Base-by-base conservation (phyloP, 2,329 filamentous ascomycete genomes). In the Colletotrichum cuscutae region DNA sequence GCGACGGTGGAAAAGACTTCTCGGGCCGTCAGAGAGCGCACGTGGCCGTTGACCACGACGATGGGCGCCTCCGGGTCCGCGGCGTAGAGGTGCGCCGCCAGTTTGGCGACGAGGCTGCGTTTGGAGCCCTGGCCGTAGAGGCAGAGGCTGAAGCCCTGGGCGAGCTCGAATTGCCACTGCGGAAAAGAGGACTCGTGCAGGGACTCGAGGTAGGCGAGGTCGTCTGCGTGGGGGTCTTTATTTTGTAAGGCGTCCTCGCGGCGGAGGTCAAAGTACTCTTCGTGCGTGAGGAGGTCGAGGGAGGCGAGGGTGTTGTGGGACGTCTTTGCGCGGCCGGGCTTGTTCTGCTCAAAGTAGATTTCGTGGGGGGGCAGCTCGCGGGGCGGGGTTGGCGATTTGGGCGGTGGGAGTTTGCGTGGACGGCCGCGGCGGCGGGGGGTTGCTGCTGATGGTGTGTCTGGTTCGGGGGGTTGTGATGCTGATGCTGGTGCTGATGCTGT, bases 111-210 rank as follows among this genome's bases (percentile, higher is more conserved):
- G 1, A 98, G 88, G 3, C 86, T 84, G 42, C 94, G 89, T 82
- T 99, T 99, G 2, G 95, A 97, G 1, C 97, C 97, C 80, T 95
- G 97, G 35, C 97, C 97, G 80, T 97, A 98, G 0, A 98, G 84
- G 79, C 97, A 98, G 64, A 98, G 86, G 78, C 94, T 95, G 85
- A 98, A 98, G 26, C 92, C 91, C 80, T 98, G 91, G 5, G 91
- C 87, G 19, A 98, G 88, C 84, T 99, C 97, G 80, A 98, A 98
- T 0, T 89, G 85, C 97, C 97, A 99, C 80, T 98, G 97, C 1
- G 92, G 89, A 80, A 98, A 98, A 0, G 93, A 95, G 73, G 93
- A 90, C 57, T 90, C 86, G 80, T 98, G 96, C 26, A 98, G 83
- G 7, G 90, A 88, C 76, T 93, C 87, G 30, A 99, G 85, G 75